phyloP scores from a whole-genome alignment of 805 yeast genomes.

The Saturnispora sanitii region DNA sequence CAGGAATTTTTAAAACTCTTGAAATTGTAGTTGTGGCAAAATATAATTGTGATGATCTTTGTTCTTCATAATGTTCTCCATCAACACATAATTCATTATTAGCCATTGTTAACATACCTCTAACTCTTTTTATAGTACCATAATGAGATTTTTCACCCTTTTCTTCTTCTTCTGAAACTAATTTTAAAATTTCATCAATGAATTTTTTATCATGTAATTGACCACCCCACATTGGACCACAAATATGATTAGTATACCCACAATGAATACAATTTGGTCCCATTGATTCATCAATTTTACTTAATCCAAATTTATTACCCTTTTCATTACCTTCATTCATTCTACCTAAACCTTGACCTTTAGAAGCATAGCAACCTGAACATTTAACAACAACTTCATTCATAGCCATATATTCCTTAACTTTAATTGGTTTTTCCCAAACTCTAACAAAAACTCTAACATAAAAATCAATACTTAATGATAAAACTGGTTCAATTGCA shows the following conservation, averaged over 20 bases:
- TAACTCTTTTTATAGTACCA: slow-evolving; percentile 73
- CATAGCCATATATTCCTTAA: slow-evolving; percentile 67
- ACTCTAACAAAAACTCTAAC: slow-evolving; percentile 79
- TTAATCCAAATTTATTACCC: slow-evolving; percentile 43
- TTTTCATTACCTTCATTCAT: slow-evolving; percentile 26
- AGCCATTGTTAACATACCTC: slow-evolving; percentile 89
- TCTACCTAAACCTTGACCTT: slow-evolving; percentile 69
- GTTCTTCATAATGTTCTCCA: slow-evolving; percentile 8
- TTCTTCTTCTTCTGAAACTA: slow-evolving; percentile 26
- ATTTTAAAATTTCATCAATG: slow-evolving; percentile 51
- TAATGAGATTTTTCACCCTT: slow-evolving; percentile 42
- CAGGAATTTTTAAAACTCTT: slow-evolving; percentile 67
- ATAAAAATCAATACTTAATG: slow-evolving; percentile 85
- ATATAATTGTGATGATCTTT: slow-evolving; percentile 56
- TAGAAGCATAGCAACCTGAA: slow-evolving; percentile 72
- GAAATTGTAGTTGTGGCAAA: slow-evolving; percentile 72
- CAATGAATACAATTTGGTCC: slow-evolving; percentile 62
- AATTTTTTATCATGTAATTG: slow-evolving; percentile 62
- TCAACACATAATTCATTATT: slow-evolving; percentile 43
- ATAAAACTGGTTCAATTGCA: slow-evolving; percentile 75
- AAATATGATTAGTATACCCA: slow-evolving; percentile 58
- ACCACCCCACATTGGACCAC: slow-evolving; percentile 97
- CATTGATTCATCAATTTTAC: slow-evolving; percentile 49
- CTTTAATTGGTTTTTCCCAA: slow-evolving; percentile 66
- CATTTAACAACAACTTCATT: slow-evolving; percentile 77